Percentiles rank a stretch among this genome's conserved stretches.
These are phyloP conservation scores for Beauveria pseudobassiana DNA, from an alignment of 2,329 filamentous ascomycete species.

Conservation along the genomic window DNA sequence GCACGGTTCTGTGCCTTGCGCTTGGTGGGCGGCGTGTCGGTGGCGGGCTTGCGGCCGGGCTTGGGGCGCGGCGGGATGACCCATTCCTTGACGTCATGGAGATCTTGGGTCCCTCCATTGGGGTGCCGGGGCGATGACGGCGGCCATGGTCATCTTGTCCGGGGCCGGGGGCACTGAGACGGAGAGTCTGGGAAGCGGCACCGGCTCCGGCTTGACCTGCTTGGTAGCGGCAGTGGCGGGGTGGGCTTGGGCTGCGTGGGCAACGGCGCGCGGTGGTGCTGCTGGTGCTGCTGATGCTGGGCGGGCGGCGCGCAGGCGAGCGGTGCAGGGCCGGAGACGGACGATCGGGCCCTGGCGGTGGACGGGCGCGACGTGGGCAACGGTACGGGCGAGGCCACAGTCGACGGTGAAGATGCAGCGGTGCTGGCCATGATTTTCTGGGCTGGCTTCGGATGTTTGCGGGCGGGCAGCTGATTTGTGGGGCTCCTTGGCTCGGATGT, in stretches of 20 bases:
- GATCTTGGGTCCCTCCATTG: conserved; percentile 37
- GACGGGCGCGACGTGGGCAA: conserved; percentile 13
- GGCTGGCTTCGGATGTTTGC: conserved; percentile 10
- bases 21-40: conserved; percentile 86
- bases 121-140: conserved; percentile 34
- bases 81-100: conserved; percentile 78
- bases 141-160: conserved; percentile 41
- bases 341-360: background rate
- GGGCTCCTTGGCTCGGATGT: conserved; percentile 10
- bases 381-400: conserved; percentile 19
- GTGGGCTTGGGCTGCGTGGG: conserved; percentile 21
- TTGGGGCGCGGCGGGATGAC: conserved; percentile 76
- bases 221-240: conserved; percentile 22
- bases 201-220: conserved; percentile 14
- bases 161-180: conserved; percentile 23
- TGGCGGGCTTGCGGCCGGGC: conserved; percentile 88
- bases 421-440: conserved; percentile 14
- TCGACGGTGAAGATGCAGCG: conserved; percentile 15
- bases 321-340: background rate
- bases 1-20: conserved; percentile 91
- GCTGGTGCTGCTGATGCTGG: conserved; percentile 12
- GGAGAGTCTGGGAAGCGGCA: conserved; percentile 23
- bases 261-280: conserved; percentile 21
- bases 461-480: conserved; percentile 12
- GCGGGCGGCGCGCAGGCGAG: conserved; percentile 14